These are phyloP conservation scores for Backusella circina DNA, from an alignment of 192 early-diverging fungal species.

Conservation along the genomic window DNA sequence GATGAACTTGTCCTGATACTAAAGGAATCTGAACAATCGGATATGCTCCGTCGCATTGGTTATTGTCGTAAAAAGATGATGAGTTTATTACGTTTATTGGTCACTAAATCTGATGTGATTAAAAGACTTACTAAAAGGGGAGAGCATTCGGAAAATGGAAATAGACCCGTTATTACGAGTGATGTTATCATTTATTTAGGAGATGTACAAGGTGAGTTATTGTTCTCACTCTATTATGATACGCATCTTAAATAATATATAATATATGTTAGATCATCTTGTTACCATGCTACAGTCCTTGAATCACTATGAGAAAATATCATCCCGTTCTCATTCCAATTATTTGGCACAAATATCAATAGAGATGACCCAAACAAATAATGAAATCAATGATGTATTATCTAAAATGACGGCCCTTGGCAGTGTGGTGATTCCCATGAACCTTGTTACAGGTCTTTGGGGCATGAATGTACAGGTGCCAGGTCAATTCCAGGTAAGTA, in stretches of 20 bases:
- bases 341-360: conserved; percentile 75
- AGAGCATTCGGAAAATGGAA: conserved; percentile 1
- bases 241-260: not conserved
- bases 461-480: conserved; percentile 67
- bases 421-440: conserved; percentile 55
- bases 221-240: not conserved
- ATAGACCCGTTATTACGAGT: conserved; percentile 24
- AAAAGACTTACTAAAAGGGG: conserved; percentile 70
- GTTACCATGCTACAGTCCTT: conserved; percentile 78
- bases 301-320: conserved; percentile 71
- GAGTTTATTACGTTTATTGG: conserved; percentile 62
- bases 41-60: conserved; percentile 76
- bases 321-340: conserved; percentile 67
- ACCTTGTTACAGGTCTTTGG: conserved; percentile 58
- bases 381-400: conserved; percentile 51
- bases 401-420: conserved; percentile 50
- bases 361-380: conserved; percentile 60
- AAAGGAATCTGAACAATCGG: conserved; percentile 83
- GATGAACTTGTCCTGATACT: conserved; percentile 93
- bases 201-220: conserved; percentile 60
- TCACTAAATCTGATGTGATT: conserved; percentile 73
- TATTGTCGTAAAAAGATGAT: conserved; percentile 70
- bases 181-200: conserved; percentile 75
- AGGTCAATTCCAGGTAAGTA: conserved; percentile 36
- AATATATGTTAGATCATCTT: conserved; percentile 58